Conservation (phyloP, 345 rosid genomes). For the Citrus australasica region DNA sequence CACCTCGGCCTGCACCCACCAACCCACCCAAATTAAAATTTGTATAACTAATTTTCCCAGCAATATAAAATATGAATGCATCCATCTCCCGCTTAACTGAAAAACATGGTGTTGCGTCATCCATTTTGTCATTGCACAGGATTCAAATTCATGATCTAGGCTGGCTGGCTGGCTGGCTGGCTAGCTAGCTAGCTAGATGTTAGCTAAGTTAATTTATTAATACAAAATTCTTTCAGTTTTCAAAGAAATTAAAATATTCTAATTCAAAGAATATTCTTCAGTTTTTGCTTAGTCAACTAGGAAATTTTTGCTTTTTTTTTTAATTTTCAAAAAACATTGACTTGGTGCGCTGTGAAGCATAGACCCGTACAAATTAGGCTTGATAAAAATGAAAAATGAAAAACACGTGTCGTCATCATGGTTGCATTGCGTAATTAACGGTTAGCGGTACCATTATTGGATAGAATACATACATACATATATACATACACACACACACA, state of each 20-base stretch:
- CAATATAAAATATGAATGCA: background rate
- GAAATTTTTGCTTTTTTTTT: background rate
- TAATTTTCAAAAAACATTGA: background rate
- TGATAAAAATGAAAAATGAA: too few relatives aligned
- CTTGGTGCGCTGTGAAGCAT: background rate
- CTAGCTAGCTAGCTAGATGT: too few relatives aligned
- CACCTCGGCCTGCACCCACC: conserved; percentile 67
- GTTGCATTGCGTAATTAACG: background rate
- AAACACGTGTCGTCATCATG: background rate
- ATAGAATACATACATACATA: too few relatives aligned
- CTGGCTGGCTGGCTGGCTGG: too few relatives aligned
- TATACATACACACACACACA: too few relatives aligned
- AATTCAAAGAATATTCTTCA: background rate
- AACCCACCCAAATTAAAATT: background rate
- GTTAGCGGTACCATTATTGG: too few relatives aligned
- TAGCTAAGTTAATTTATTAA: too few relatives aligned
- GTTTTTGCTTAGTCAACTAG: background rate
- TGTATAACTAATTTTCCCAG: background rate
- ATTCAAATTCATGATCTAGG: too few relatives aligned
- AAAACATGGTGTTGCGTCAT: background rate
- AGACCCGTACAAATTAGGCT: background rate
- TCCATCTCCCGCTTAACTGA: background rate
- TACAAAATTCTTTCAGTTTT: too few relatives aligned
- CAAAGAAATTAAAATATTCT: too few relatives aligned
- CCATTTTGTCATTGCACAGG: background rate